phyloP scores from a whole-genome alignment of 129 eudicot species.

The Scalesia atractyloides region DNA sequence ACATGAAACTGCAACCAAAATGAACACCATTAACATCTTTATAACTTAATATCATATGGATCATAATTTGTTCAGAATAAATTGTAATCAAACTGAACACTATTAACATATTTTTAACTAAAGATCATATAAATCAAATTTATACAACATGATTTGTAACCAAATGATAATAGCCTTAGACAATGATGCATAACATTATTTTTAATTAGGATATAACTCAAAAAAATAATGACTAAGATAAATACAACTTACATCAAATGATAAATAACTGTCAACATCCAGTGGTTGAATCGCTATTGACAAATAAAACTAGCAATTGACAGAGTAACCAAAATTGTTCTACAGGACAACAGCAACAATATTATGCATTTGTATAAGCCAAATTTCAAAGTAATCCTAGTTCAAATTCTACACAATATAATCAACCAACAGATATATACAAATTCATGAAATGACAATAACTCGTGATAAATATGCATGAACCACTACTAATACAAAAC shows the following conservation, averaged over 20 bases:
- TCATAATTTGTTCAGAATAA: too few species aligned
- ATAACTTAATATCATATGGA: too few species aligned
- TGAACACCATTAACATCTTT: too few species aligned
- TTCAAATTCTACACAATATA: neutral
- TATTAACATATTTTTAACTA: too few species aligned
- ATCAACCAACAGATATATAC: neutral
- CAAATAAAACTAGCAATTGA: too few species aligned
- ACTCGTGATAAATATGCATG: neutral
- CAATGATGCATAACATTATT: neutral
- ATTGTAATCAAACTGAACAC: too few species aligned
- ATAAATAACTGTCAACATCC: neutral
- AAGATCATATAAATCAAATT: too few species aligned
- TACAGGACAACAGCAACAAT: neutral
- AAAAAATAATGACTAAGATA: neutral
- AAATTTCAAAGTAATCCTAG: neutral
- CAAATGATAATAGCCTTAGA: too few species aligned
- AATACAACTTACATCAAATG: neutral
- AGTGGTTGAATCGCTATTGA: neutral
- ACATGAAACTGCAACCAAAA: neutral
- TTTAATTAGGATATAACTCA: neutral
- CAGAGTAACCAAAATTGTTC: neutral
- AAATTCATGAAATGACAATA: neutral
- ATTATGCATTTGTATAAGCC: neutral
- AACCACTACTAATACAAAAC: neutral
- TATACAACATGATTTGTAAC: too few species aligned